Evolutionary conservation across 202 grass and related monocot species (phyloP), one percentile per base, ranked within the genome.

Genomic region (Dendrocalamus latiflorus): DNA sequence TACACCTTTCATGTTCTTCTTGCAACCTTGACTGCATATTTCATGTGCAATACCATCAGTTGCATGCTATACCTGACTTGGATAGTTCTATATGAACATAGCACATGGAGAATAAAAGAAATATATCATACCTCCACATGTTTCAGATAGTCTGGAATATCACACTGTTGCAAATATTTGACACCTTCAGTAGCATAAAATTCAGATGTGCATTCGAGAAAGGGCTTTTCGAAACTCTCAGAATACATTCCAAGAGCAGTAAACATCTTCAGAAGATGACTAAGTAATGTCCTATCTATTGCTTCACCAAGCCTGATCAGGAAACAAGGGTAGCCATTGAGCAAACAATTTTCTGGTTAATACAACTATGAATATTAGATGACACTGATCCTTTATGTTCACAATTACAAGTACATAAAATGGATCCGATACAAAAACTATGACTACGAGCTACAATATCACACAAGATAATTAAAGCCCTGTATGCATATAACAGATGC

Each of bases 181-280:
- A 94, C 86, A 87, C 97, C 96, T 91, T 99, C 97, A 30, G 86
- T 88, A 66, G 97, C 83, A 86, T 99, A 99, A 92, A 96, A 99
- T 65, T 96, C 89, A 88, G 97, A 96, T 11, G 93, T 96, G 72
- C 86, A 89, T 78, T 96, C 91, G 47, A 99, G 85, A 50, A 99
- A 99, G 54, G 88, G 78, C 78, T 99, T 99, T 86, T 99, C 88
- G 65, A 99, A 99, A 78, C 77, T 92, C 63, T 96, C 93, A n/a
- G 81, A 88, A 82, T 99, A 99, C 90, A 99, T 92, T 87, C 97
- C 93, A 79, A 99, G 91, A 84, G 90, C 88, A 71, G 97, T 92
- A 77, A 99, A 88, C 97, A 99, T 99, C 90, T 99, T 99, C 68
- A 99, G 64, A 83, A 99, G 89, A 90, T 96, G 97, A 88, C 93